Evolutionary conservation across 2,329 filamentous ascomycete species (phyloP), one percentile per base, ranked within the genome.

Genomic region (Coniochaeta sp.): DNA sequence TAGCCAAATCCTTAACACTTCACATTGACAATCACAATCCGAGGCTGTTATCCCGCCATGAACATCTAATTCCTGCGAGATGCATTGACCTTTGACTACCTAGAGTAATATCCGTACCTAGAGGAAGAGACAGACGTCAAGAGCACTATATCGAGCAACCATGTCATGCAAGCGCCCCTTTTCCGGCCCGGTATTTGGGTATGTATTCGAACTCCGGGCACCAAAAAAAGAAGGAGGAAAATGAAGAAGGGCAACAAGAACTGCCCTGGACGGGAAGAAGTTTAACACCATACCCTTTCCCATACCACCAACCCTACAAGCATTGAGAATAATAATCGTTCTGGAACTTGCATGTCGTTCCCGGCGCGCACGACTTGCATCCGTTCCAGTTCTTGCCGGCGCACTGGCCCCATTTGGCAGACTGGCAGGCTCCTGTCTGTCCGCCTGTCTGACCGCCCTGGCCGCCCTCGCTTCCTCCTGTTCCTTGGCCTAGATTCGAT

Each of bases 311-410:
- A 22, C 16, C 55, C 14, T 61, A 72, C 58, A 73, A 60, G 63
- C 72, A 74, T 61, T 74, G 73, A n/a, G 68, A 72, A 61, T 74
- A 74, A 62, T 71, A 75, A 44, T 72, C 69, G 65, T 74, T 74
- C 55, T 66, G 63, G 47, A 62, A 65, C 47, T 65, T 62, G 64
- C 74, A 76, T 16, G 71, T 71, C 52, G 65, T 71, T 2, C 73
- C 73, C 3, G 68, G 55, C 4, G 68, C 66, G 60, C 74, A 76
- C 12, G 63, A 62, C 26, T 67, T 71, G 60, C 73, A 70, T 8
- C 74, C 74, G 7, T 67, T 71, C 69, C 69, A 76, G 57, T 65
- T 69, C 61, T 70, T 71, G 36, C 74, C 74, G 19, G 71, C 72
- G 59, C 73, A 75, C 66, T 75, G 73, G n/a, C 68, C 71, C 59